Evolutionary conservation across 73 alveolate species (phyloP).

Genomic region (Uronychia binucleata): DNA sequence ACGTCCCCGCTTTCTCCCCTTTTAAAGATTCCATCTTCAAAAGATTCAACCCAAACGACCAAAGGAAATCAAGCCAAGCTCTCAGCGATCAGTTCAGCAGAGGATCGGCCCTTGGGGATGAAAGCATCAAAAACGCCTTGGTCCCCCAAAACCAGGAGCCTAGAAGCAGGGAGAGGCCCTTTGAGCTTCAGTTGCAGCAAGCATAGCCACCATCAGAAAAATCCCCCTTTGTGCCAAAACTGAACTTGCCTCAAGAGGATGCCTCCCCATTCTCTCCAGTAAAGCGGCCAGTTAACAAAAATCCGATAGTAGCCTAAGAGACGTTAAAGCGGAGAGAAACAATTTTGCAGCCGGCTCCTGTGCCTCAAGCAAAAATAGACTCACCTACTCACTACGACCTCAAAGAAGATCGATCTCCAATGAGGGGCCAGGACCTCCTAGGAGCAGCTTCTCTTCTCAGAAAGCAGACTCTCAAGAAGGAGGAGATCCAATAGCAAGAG

Average conservation of each 20-base stretch:
- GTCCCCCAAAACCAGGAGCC: background rate
- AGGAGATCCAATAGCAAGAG: background rate
- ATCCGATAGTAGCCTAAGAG: background rate
- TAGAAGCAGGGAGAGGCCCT: background rate
- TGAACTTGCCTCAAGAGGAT: too few relatives aligned
- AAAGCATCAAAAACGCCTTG: background rate
- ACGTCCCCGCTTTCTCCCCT: too few relatives aligned
- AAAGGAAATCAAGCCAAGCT: background rate
- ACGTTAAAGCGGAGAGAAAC: background rate
- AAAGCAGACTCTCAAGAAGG: background rate
- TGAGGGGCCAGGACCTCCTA: background rate
- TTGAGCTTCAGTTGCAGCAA: background rate
- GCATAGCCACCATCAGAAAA: background rate
- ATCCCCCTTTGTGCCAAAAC: too few relatives aligned
- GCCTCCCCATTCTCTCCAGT: too few relatives aligned
- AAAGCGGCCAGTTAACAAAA: background rate
- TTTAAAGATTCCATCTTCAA: too few relatives aligned
- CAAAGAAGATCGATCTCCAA: too few relatives aligned
- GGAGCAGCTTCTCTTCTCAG: background rate
- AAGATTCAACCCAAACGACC: too few relatives aligned
- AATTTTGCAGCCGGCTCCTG: background rate
- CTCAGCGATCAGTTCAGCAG: background rate
- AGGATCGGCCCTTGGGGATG: background rate
- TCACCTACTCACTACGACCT: background rate
- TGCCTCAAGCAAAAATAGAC: background rate